phyloP scores from a whole-genome alignment of 495 filamentous ascomycete species.

The Penicillium crystallinum region DNA sequence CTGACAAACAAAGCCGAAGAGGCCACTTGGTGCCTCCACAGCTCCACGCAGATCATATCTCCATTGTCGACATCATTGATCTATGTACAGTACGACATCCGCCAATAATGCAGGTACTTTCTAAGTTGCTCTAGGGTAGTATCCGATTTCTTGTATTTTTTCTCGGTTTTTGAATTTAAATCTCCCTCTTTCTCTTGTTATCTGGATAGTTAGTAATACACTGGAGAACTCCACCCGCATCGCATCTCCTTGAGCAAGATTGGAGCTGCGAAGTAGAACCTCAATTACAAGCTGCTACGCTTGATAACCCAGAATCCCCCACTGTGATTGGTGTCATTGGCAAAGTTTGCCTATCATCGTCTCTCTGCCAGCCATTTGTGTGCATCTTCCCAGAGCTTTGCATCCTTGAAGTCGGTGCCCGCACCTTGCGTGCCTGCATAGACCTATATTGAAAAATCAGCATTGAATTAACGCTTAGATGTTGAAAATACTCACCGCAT shows the following conservation, averaged over 20 bases:
- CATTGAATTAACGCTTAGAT: background rate
- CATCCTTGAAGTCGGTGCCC: conserved; percentile 59
- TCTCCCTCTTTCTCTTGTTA: conserved; percentile 6
- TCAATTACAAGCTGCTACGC: conserved; percentile 3
- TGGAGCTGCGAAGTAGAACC: background rate
- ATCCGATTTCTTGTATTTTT: background rate
- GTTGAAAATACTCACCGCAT: conserved; percentile 54
- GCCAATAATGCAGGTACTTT: conserved; percentile 1
- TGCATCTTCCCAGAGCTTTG: conserved; percentile 58
- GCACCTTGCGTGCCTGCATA: conserved; percentile 63
- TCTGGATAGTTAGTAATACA: conserved; percentile 26
- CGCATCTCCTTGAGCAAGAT: background rate
- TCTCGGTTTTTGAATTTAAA: conserved; percentile 4
- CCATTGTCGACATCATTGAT: background rate
- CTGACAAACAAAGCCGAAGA: conserved; percentile 20
- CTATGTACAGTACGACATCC: background rate
- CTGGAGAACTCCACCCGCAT: conserved; percentile 11
- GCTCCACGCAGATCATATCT: conserved; percentile 5
- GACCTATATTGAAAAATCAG: conserved; percentile 37
- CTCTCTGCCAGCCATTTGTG: conserved; percentile 56
- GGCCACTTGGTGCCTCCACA: conserved; percentile 21
- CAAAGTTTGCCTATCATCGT: conserved; percentile 28
- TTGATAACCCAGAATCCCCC: conserved; percentile 14
- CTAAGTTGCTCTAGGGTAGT: background rate
- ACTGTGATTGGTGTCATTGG: conserved; percentile 12